Evolutionary conservation across 305 asterid species (phyloP), one percentile per base, ranked within the genome.

Genomic region (Rubia occidens): DNA sequence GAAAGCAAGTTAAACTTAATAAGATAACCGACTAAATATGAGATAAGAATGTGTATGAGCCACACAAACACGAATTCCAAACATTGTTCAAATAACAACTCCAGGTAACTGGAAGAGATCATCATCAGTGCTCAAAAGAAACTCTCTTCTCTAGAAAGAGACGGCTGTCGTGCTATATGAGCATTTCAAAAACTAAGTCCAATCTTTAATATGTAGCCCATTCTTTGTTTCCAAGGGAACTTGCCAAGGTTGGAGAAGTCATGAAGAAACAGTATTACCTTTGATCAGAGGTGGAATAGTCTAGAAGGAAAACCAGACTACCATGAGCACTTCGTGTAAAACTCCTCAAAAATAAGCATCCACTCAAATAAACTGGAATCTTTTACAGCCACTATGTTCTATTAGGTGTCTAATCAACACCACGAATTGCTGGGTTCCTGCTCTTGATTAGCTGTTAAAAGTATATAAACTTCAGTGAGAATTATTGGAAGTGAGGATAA

Each of bases 361-460:
- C 15, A 15, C 45, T 63, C 60, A 43, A 60, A 64, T 35, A 49
- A 70, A 65, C 72, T 51, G 62, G 60, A 67, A 58, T 64, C 29
- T 42, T 60, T 29, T 43, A 59, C 44, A 49, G 37, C 45, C 21
- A 6, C 26, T n/a, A 24, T 55, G 37, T 17, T 26, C 56, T 75
- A 64, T 24, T n/a, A n/a, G n/a, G n/a, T 56, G 51, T 72, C 78
- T 65, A 78, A 47, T 81, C 85, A 29, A 81, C 87, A 72, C 77
- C 82, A 71, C 72, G 84, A 83, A 78, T 75, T 11, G 79, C 87
- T 21, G 89, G 86, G 77, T 64, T 80, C 80, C 90, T 78, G 69
- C 68, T 81, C 84, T 77, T 91, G 82, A 86, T 84, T 72, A 87
- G 78, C 97, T 89, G 94, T 71, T 79, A 64, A 84, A 77, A 77